Conservation (phyloP, 2,329 filamentous ascomycete genomes). For the Beauveria medogensis region DNA sequence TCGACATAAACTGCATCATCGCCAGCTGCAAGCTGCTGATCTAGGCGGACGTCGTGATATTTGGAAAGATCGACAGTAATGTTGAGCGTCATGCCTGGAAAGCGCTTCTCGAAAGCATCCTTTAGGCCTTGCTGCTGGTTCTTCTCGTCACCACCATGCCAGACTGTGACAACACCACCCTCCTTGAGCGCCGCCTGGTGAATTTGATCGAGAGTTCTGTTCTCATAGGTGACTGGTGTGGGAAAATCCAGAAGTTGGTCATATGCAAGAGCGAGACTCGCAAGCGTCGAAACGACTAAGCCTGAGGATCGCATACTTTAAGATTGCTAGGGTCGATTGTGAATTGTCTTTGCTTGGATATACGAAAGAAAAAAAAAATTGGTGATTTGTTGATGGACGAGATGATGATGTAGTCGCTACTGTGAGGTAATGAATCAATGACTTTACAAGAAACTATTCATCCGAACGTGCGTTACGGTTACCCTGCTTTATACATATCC, state of each 20-base stretch:
- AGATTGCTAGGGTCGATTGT: no score
- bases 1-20: conserved; percentile 31
- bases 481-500: neutral
- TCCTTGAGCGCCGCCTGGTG: conserved; percentile 38
- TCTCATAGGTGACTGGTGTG: conserved; percentile 25
- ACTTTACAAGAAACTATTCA: no score
- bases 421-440: neutral
- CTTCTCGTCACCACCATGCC: conserved; percentile 41
- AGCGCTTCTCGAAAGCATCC: conserved; percentile 35
- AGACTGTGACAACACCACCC: conserved; percentile 35
- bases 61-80: conserved; percentile 48
- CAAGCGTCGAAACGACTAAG: neutral
- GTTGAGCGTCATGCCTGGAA: conserved; percentile 44
- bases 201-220: conserved; percentile 39
- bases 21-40: conserved; percentile 32
- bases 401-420: no score
- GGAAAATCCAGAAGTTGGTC: neutral
- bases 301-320: neutral
- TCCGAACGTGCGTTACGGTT: no score
- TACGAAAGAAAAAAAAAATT: no score
- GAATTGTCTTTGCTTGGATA: neutral
- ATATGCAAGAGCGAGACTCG: neutral
- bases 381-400: no score
- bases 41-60: conserved; percentile 41
- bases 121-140: conserved; percentile 32